Conservation (phyloP, 1,284 basidiomycete species). For the Tylopilus sp. region DNA sequence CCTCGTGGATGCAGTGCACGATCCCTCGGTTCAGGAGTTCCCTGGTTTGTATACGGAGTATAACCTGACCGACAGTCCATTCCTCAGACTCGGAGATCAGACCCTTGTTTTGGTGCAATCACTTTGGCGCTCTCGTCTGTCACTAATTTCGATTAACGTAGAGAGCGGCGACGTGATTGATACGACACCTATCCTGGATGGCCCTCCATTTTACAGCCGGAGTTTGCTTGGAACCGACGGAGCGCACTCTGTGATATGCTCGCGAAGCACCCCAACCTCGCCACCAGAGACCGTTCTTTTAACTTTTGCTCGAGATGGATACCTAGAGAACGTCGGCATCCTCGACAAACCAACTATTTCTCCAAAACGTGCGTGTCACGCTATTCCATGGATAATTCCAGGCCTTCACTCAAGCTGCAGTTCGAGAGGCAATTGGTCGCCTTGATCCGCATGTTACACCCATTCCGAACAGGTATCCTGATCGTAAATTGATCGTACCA, state of each 20-base stretch:
- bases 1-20: slow-evolving; percentile 37
- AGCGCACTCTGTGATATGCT: slow-evolving; percentile 41
- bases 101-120: slow-evolving; percentile 45
- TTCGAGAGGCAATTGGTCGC: slow-evolving; percentile 38
- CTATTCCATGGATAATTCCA: too few species aligned
- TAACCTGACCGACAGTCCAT: slow-evolving; percentile 44
- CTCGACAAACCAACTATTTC: slow-evolving; percentile 32
- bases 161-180: slow-evolving; percentile 39
- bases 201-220: slow-evolving; percentile 44
- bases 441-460: slow-evolving; percentile 43
- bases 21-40: slow-evolving; percentile 43
- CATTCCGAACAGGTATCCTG: slow-evolving; percentile 46
- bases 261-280: slow-evolving; percentile 47
- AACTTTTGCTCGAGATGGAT: slow-evolving; percentile 4
- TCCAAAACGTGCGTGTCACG: slow-evolving; percentile 35
- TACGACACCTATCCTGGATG: slow-evolving; percentile 33
- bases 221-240: slow-evolving; percentile 53
- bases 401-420: slow-evolving; percentile 28
- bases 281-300: slow-evolving; percentile 51
- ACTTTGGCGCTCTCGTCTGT: slow-evolving; percentile 49
- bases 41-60: slow-evolving; percentile 62
- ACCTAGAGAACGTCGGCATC: neutral
- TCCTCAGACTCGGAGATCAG: slow-evolving; percentile 34
- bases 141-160: slow-evolving; percentile 41
- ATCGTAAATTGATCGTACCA: too few species aligned